Conservation (phyloP, 2,329 filamentous ascomycete genomes). For the Cytospora paraplurivora region DNA sequence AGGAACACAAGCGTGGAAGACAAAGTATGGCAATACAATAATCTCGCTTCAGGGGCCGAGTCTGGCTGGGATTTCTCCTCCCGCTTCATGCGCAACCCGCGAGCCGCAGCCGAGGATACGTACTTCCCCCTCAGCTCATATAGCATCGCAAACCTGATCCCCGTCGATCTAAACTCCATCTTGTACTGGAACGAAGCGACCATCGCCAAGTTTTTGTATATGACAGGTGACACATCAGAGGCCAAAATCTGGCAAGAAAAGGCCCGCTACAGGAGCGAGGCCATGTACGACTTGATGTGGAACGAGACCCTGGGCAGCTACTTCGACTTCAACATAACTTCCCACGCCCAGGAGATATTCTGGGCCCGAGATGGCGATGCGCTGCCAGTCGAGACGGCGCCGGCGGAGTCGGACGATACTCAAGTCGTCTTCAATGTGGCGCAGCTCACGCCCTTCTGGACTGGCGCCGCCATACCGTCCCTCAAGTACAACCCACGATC, state of each 20-base stretch:
- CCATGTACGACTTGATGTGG: conserved; percentile 67
- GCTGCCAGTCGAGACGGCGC: conserved; percentile 43
- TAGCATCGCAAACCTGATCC: conserved; percentile 59
- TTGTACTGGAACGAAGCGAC: conserved; percentile 66
- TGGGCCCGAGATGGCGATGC: conserved; percentile 52
- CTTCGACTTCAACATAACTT: conserved; percentile 70
- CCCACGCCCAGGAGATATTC: conserved; percentile 56
- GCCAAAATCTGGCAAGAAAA: conserved; percentile 52
- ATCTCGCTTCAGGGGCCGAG: conserved; percentile 67
- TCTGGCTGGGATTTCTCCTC: conserved; percentile 66
- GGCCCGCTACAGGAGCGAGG: conserved; percentile 57
- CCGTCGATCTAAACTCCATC: conserved; percentile 69
- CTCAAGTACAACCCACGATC: conserved; percentile 62
- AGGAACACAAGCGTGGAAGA: conserved; percentile 52
- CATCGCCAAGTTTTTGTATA: conserved; percentile 60
- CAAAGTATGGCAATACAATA: conserved; percentile 57
- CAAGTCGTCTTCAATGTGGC: conserved; percentile 61
- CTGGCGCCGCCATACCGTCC: conserved; percentile 59
- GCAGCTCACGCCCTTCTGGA: conserved; percentile 72
- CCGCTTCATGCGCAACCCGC: conserved; percentile 60
- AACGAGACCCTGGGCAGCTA: conserved; percentile 63
- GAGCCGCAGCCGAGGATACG: conserved; percentile 59
- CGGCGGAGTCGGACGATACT: conserved; percentile 52
- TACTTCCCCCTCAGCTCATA: conserved; percentile 68
- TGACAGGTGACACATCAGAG: conserved; percentile 37